Evolutionary conservation across 805 yeast genomes (phyloP).

Genomic region (Saturnispora sekii): DNA sequence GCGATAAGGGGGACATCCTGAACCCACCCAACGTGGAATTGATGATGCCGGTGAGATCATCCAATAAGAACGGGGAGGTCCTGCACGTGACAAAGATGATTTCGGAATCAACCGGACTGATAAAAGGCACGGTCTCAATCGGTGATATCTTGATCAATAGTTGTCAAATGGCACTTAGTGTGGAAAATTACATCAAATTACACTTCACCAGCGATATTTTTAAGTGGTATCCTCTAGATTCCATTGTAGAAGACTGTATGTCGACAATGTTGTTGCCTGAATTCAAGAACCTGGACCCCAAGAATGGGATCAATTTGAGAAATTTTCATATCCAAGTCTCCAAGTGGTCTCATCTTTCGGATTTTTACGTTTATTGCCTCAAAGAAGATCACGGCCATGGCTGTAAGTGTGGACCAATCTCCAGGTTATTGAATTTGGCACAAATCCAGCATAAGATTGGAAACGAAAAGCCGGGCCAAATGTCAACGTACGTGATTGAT

Average conservation of each 20-base stretch:
- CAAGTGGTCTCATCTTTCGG: slow-evolving; percentile 67
- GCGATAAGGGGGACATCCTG: slow-evolving; percentile 1
- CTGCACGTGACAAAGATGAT: slow-evolving; percentile 23
- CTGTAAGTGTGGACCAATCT: slow-evolving; percentile 31
- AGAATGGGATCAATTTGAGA: slow-evolving; percentile 63
- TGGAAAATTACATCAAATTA: slow-evolving; percentile 14
- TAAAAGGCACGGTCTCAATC: slow-evolving; percentile 47
- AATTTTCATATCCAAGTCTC: slow-evolving; percentile 81
- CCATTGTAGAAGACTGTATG: slow-evolving; percentile 34
- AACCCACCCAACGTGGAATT: slow-evolving; percentile 20
- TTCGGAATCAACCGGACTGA: slow-evolving; percentile 32
- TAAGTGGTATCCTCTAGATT: slow-evolving; percentile 20
- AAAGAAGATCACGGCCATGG: slow-evolving; percentile 27
- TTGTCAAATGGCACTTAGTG: not conserved
- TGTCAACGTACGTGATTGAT: too few relatives aligned
- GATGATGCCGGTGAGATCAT: slow-evolving; percentile 25
- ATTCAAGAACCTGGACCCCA: slow-evolving; percentile 57
- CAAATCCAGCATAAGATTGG: slow-evolving; percentile 25
- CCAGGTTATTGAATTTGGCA: slow-evolving; percentile 36
- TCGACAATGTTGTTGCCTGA: slow-evolving; percentile 37
- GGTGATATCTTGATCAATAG: slow-evolving; percentile 44
- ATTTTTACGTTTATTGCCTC: slow-evolving; percentile 67
- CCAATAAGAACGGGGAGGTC: slow-evolving; percentile 22
- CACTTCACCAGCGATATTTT: slow-evolving; percentile 17
- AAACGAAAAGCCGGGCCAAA: slow-evolving; percentile 13